These are phyloP conservation scores for Jacaranda copaia DNA, from an alignment of 257 asterid genomes.

Conservation along the genomic window DNA sequence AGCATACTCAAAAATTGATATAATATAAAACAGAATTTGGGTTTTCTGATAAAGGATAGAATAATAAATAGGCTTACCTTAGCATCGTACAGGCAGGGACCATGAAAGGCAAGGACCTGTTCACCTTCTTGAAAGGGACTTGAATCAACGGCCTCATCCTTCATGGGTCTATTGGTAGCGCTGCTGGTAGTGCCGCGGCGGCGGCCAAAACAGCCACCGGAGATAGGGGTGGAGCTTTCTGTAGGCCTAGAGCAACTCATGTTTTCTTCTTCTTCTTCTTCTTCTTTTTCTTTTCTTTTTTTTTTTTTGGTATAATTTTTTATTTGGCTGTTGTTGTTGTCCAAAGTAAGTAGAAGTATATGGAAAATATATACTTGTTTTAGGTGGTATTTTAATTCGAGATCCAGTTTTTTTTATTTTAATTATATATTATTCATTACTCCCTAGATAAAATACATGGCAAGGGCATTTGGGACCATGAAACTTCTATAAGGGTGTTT, in stretches of 20 bases:
- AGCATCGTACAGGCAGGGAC: constrained; percentile 62
- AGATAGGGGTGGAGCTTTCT: constrained; percentile 38
- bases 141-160: constrained; percentile 47
- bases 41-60: constrained; percentile 4
- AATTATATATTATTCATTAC: too few relatives aligned
- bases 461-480: too few relatives aligned
- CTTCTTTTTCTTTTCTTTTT: not conserved
- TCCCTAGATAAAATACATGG: too few relatives aligned
- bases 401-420: too few relatives aligned
- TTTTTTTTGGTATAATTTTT: not conserved
- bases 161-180: constrained; percentile 32
- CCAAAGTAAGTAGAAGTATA: too few relatives aligned
- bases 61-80: constrained; percentile 51
- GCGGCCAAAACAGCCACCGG: constrained; percentile 34
- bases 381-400: too few relatives aligned
- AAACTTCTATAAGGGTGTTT: too few relatives aligned
- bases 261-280: not conserved
- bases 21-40: not conserved
- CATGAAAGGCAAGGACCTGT: constrained; percentile 68
- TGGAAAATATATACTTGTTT: too few relatives aligned
- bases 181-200: constrained; percentile 36
- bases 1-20: not conserved
- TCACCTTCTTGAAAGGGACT: constrained; percentile 63
- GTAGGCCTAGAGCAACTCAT: constrained; percentile 42
- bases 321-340: too few relatives aligned